phyloP scores from a whole-genome alignment of 768 basidiomycete genomes.

The Tylopilus cervinicoccineus region DNA sequence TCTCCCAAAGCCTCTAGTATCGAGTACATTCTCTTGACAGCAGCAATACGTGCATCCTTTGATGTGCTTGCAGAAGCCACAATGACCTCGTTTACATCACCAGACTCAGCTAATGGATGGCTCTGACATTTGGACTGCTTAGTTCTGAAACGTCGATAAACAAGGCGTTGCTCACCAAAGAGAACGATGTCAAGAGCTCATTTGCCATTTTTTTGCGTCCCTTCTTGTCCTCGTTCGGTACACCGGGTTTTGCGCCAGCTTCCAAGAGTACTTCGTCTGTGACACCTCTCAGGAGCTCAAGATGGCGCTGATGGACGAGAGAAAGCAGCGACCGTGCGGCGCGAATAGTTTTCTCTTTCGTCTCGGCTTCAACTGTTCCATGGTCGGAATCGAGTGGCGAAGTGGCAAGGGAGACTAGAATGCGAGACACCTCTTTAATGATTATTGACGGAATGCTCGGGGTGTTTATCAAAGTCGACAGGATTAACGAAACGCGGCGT shows the following conservation, averaged over 20 bases:
- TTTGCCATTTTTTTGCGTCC: slow-evolving; percentile 43
- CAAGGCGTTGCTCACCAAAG: slow-evolving; percentile 39
- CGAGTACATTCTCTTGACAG: slow-evolving; percentile 55
- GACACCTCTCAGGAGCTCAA: slow-evolving; percentile 41
- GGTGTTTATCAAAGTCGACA: slow-evolving; percentile 30
- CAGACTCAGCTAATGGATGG: slow-evolving; percentile 20
- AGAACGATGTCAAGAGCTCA: slow-evolving; percentile 55
- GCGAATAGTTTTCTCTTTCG: slow-evolving; percentile 2
- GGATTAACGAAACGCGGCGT: slow-evolving; percentile 22
- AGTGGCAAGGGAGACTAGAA: slow-evolving; percentile 20
- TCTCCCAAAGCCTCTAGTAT: slow-evolving; percentile 24
- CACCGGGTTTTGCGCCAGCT: not conserved
- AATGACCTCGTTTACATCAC: slow-evolving; percentile 40
- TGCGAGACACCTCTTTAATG: slow-evolving; percentile 20
- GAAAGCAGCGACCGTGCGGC: slow-evolving; percentile 42
- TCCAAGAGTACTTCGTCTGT: slow-evolving; percentile 37
- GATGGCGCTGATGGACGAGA: slow-evolving; percentile 63
- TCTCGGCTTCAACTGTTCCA: slow-evolving; percentile 1
- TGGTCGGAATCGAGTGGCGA: not conserved
- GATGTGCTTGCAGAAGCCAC: slow-evolving; percentile 63
- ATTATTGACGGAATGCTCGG: slow-evolving; percentile 18
- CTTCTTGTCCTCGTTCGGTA: slow-evolving; percentile 24
- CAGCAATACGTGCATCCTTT: slow-evolving; percentile 50
- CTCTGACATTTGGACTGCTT: slow-evolving; percentile 13
- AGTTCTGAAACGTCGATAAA: not conserved